Evolutionary conservation across 1,284 basidiomycete species (phyloP).

Genomic region (Tilletia setariae): DNA sequence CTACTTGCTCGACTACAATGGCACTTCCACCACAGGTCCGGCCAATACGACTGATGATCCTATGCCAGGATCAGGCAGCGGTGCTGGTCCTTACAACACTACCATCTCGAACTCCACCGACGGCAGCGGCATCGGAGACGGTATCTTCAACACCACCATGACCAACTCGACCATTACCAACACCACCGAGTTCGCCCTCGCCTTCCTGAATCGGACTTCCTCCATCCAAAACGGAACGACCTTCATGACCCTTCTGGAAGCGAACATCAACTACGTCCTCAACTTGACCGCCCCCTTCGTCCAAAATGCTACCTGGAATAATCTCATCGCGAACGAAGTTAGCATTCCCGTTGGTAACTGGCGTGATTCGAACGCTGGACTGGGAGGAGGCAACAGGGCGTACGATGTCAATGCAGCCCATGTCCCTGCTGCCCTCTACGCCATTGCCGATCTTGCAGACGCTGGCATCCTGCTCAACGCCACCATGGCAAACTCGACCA

Average conservation of each 20-base stretch:
- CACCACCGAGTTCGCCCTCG: slow-evolving; percentile 36
- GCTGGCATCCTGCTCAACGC: slow-evolving; percentile 53
- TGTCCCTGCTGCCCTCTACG: slow-evolving; percentile 60
- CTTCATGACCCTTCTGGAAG: slow-evolving; percentile 54
- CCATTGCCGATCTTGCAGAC: slow-evolving; percentile 56
- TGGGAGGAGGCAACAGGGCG: slow-evolving; percentile 59
- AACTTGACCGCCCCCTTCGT: slow-evolving; percentile 55
- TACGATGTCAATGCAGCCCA: slow-evolving; percentile 61
- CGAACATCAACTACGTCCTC: slow-evolving; percentile 52
- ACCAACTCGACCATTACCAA: slow-evolving; percentile 13
- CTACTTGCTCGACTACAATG: slow-evolving; percentile 55
- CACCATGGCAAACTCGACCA: slow-evolving; percentile 53
- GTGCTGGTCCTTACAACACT: not conserved
- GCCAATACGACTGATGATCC: not conserved
- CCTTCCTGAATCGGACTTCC: slow-evolving; percentile 51
- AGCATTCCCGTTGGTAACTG: slow-evolving; percentile 59
- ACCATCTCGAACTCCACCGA: not conserved
- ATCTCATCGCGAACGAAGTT: slow-evolving; percentile 55
- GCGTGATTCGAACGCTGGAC: slow-evolving; percentile 60
- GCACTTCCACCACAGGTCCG: slow-evolving; percentile 1
- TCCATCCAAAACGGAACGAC: slow-evolving; percentile 56
- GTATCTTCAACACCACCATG: not conserved
- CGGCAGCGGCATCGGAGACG: not conserved
- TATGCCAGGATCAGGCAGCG: no score
- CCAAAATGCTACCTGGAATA: slow-evolving; percentile 40